Percentiles rank a stretch among this genome's conserved stretches.
Evolutionary conservation across 2,329 filamentous ascomycete genomes (phyloP).

Genomic region (Stagonosporopsis cucurbitacearum): DNA sequence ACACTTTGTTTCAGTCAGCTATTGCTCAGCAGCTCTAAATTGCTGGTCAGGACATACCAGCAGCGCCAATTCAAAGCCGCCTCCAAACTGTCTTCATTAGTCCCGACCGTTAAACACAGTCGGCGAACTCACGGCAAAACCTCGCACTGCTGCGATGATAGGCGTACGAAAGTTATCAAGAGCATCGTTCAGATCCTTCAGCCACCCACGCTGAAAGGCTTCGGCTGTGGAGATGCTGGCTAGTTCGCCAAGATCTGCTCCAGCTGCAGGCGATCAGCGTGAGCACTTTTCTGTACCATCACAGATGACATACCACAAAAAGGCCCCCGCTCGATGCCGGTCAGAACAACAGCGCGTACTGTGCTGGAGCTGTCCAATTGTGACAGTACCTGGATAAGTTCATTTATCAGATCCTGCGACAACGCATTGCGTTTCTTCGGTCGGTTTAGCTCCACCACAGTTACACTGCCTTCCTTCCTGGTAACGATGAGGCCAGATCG

Average conservation of each 20-base stretch:
- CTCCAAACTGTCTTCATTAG: constrained; percentile 65
- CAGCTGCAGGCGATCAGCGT: constrained; percentile 60
- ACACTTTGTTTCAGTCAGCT: constrained; percentile 31
- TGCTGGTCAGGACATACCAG: constrained; percentile 64
- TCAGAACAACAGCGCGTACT: constrained; percentile 63
- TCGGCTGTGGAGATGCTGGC: constrained; percentile 81
- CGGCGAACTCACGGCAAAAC: constrained; percentile 66
- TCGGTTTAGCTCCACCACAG: constrained; percentile 60
- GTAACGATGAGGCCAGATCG: constrained; percentile 20
- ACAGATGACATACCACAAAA: constrained; percentile 58
- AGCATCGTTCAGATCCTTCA: constrained; percentile 86
- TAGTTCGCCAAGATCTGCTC: constrained; percentile 98
- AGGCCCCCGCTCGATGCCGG: constrained; percentile 84
- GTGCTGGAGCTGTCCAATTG: constrained; percentile 26
- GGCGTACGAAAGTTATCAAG: constrained; percentile 85
- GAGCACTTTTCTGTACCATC: not conserved
- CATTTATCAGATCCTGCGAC: constrained; percentile 57
- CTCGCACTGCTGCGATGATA: constrained; percentile 88
- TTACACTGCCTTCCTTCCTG: constrained; percentile 47
- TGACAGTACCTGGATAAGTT: constrained; percentile 37
- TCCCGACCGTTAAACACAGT: not conserved
- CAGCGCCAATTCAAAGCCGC: constrained; percentile 92
- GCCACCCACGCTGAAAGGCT: constrained; percentile 86
- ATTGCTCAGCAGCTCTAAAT: constrained; percentile 45
- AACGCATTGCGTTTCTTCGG: constrained; percentile 66